Evolutionary conservation across 306 rosid genomes (phyloP), one percentile per base, ranked within the genome.

Genomic region (Betula pendula): DNA sequence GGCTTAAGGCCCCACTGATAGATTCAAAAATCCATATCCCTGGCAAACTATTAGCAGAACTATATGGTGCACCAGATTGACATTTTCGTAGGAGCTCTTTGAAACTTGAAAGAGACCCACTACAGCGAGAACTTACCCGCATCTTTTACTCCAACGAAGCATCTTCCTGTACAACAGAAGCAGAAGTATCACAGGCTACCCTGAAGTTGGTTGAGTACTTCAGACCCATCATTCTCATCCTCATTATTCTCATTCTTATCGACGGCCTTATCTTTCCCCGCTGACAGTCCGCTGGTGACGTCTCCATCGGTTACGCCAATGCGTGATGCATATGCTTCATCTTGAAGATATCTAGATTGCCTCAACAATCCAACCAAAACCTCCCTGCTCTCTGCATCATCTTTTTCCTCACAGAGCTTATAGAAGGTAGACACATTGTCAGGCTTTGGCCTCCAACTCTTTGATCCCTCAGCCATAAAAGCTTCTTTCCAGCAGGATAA

Each of bases 391-490:
- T 65, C 88, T 4, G 10, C 48, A 73, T 92, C 90, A 14, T 70
- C 85, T 82, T 84, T 79, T 42, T 87, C 88, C 75, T 78, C 86
- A 73, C 97, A 94, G 60, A 86, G 88, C 66, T 84, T 69, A 42
- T 85, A 47, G 86, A 87, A 92, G 66, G 89, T 62, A 68, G 80
- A 76, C 76, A 89, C 85, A 79, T 72, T 87, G 65, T 24, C 8
- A 1, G 84, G 91, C 78, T 84, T 92, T 63, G 96, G 97, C 83
- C 82, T 89, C 99, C 97, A 95, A 72, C 88, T 85, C 83, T 69
- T 88, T 22, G 91, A 86, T 59, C 88, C 85, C 59, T 66, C 85
- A 29, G 73, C 84, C 55, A 66, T 58, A 83, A 95, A 88, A 72
- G 98, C 98, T 75, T 92, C 82, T 84, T 89, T 85, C 86, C 92